phyloP scores from a whole-genome alignment of 768 basidiomycete genomes.

The Pleurotus djamor region DNA sequence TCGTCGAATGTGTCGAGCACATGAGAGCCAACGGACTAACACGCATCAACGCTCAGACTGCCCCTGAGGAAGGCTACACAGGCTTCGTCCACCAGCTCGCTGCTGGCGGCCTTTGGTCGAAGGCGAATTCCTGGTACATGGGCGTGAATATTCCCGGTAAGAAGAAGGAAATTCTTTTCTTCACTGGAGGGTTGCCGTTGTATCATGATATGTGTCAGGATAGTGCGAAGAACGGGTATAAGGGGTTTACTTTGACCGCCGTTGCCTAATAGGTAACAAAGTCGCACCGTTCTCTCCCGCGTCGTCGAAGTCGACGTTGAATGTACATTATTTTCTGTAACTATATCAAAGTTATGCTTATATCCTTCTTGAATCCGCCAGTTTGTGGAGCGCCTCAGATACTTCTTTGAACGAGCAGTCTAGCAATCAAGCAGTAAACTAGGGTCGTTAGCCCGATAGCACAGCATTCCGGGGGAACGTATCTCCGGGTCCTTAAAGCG shows the following conservation, averaged over 20 bases:
- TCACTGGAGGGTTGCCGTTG: slow-evolving; percentile 4
- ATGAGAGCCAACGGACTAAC: slow-evolving; percentile 4
- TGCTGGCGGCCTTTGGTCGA: not conserved
- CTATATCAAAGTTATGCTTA: too few relatives aligned
- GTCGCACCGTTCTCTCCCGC: not conserved
- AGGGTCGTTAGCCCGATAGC: too few relatives aligned
- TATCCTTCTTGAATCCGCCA: too few relatives aligned
- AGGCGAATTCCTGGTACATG: slow-evolving; percentile 33
- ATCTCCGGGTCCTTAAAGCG: too few relatives aligned
- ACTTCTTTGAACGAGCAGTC: too few relatives aligned
- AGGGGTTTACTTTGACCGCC: slow-evolving; percentile 4
- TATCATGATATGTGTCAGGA: slow-evolving; percentile 9
- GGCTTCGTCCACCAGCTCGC: slow-evolving; percentile 1
- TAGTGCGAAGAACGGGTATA: slow-evolving; percentile 6
- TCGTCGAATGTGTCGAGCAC: slow-evolving; percentile 10
- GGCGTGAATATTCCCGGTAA: slow-evolving; percentile 30
- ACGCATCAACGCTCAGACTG: slow-evolving; percentile 7
- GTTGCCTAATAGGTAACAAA: not conserved
- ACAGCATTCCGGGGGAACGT: too few relatives aligned
- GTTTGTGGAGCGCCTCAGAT: too few relatives aligned
- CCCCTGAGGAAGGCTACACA: slow-evolving; percentile 10
- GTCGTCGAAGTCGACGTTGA: not conserved
- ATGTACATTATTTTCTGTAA: not conserved
- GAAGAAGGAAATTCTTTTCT: slow-evolving; percentile 2
- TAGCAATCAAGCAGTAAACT: too few relatives aligned